Conservation (phyloP, 2,329 filamentous ascomycete species). For the Colletotrichum sp. region DNA sequence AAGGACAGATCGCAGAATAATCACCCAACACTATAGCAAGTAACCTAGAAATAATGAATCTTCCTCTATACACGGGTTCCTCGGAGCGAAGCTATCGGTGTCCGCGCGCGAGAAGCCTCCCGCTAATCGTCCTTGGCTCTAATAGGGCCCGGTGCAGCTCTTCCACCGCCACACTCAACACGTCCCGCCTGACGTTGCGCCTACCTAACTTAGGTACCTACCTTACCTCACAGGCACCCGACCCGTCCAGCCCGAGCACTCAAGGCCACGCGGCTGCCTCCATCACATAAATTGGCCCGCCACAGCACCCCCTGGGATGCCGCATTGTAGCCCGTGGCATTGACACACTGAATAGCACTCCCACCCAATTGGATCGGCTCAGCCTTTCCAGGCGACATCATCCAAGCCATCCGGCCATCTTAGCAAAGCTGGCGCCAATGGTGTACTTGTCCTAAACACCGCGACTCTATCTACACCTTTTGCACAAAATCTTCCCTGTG, state of each 20-base stretch:
- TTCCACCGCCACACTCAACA: background rate
- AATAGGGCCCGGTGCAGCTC: background rate
- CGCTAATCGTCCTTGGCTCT: background rate
- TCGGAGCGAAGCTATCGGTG: background rate
- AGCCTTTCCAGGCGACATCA: constrained; percentile 11
- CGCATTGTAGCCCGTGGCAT: background rate
- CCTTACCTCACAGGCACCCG: background rate
- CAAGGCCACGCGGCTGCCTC: constrained; percentile 18
- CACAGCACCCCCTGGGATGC: background rate
- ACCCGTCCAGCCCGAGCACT: background rate
- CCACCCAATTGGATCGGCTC: constrained; percentile 5
- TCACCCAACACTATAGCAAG: background rate
- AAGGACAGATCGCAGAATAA: background rate
- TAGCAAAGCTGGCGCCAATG: constrained; percentile 6
- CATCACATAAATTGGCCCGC: constrained; percentile 9
- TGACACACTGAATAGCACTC: background rate
- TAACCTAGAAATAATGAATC: background rate
- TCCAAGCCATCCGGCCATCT: background rate
- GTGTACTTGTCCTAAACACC: constrained; percentile 8
- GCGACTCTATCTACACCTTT: background rate
- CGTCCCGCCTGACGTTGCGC: background rate
- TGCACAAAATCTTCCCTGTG: background rate
- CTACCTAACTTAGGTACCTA: background rate
- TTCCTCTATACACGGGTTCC: background rate
- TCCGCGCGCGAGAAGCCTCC: background rate